Conservation (phyloP, 805 yeast species). For the Yarrowia yakushimensis region DNA sequence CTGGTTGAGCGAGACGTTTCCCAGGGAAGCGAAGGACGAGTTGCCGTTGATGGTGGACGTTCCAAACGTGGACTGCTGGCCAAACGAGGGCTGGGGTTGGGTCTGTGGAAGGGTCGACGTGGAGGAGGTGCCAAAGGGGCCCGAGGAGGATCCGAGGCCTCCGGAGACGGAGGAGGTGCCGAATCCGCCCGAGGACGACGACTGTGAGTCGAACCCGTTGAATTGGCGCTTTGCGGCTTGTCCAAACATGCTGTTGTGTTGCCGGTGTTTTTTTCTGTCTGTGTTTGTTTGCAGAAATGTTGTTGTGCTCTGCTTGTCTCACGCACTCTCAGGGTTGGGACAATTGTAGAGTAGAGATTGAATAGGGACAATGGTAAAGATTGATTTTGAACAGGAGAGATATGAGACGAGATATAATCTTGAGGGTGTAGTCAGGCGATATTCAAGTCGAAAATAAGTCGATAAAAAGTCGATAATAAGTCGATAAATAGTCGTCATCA, state of each 20-base stretch:
- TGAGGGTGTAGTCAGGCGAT: no score
- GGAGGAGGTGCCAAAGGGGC: not conserved
- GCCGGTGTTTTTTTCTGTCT: not conserved
- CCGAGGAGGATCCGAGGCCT: not conserved
- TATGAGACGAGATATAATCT: no score
- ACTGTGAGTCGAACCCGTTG: slow-evolving; percentile 16
- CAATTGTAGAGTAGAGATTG: not conserved
- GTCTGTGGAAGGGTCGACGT: not conserved
- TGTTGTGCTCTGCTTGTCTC: slow-evolving; percentile 3
- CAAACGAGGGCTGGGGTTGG: not conserved
- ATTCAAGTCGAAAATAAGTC: no score
- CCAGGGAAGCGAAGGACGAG: slow-evolving; percentile 15
- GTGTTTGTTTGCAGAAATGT: not conserved
- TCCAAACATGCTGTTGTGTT: slow-evolving; percentile 15
- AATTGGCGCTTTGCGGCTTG: slow-evolving; percentile 16
- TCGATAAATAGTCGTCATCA: no score
- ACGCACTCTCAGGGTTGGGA: not conserved
- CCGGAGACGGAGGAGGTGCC: not conserved
- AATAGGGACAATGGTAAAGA: no score
- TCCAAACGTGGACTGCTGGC: slow-evolving; percentile 6
- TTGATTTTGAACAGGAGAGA: no score
- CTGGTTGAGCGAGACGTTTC: slow-evolving; percentile 2
- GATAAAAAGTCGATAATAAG: no score
- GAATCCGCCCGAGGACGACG: slow-evolving; percentile 3
- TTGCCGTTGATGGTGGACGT: slow-evolving; percentile 7